Percentiles rank a stretch among this genome's conserved stretches.
Conservation (phyloP, 2,329 filamentous ascomycete species). For the Trichoderma pleuroti region DNA sequence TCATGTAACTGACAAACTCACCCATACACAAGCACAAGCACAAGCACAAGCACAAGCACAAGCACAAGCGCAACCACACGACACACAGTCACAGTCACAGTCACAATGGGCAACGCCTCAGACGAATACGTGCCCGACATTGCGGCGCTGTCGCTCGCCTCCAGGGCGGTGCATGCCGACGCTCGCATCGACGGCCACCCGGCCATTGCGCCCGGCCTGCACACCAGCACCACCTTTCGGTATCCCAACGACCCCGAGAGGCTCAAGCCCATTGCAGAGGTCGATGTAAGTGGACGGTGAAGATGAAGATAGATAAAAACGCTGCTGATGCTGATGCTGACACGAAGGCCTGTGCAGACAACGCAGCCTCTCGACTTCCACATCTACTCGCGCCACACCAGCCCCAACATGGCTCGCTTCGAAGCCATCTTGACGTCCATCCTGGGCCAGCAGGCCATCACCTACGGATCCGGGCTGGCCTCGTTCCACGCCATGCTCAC, state of each 20-base stretch:
- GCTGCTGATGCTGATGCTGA: no score
- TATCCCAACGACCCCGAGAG: constrained; percentile 69
- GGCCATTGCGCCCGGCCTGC: constrained; percentile 84
- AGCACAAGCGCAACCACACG: not conserved
- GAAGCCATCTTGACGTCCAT: constrained; percentile 77
- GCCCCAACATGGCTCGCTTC: constrained; percentile 78
- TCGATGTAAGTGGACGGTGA: constrained; percentile 48
- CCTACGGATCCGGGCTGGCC: constrained; percentile 80
- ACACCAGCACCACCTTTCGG: constrained; percentile 87
- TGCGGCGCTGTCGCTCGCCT: constrained; percentile 51
- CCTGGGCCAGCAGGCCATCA: constrained; percentile 65
- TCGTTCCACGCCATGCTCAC: constrained; percentile 86
- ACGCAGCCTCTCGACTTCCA: constrained; percentile 54
- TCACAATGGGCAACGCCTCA: not conserved
- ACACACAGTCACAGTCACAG: not conserved
- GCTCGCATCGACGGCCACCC: constrained; percentile 68
- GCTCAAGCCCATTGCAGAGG: constrained; percentile 41
- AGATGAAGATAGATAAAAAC: no score
- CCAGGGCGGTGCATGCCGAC: constrained; percentile 77
- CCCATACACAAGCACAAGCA: not conserved
- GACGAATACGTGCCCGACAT: constrained; percentile 12
- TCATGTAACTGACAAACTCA: no score
- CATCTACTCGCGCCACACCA: constrained; percentile 78
- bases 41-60: not conserved
- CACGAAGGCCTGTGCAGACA: not conserved